These are phyloP conservation scores for Biscogniauxia marginata DNA, from an alignment of 2,329 filamentous ascomycete genomes.

Conservation along the genomic window DNA sequence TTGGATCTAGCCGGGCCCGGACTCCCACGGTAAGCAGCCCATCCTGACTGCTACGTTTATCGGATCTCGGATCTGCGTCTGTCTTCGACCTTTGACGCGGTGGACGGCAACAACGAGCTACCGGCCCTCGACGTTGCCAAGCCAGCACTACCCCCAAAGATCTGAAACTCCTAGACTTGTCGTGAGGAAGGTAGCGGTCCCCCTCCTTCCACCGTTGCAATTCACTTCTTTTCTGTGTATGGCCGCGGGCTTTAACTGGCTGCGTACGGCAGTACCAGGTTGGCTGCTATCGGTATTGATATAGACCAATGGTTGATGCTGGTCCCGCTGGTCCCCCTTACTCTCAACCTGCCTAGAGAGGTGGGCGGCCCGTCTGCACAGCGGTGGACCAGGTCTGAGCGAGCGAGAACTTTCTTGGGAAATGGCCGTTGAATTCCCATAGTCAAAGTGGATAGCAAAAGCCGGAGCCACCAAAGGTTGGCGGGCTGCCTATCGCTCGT, in stretches of 20 bases:
- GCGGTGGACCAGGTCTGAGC: background rate
- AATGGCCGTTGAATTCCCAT: background rate
- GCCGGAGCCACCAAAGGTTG: background rate
- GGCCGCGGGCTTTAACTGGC: too few species aligned
- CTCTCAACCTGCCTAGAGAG: background rate
- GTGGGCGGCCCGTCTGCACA: background rate
- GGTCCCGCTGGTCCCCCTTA: background rate
- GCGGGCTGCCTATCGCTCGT: background rate
- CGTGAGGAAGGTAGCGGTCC: too few species aligned
- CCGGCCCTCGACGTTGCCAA: background rate
- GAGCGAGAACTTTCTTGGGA: background rate
- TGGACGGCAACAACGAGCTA: background rate
- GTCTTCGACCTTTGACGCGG: background rate
- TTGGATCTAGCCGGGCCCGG: too few species aligned
- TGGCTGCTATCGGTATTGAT: background rate
- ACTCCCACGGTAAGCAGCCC: too few species aligned
- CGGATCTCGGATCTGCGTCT: background rate
- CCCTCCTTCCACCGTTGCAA: background rate
- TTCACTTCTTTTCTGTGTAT: background rate
- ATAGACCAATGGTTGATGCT: background rate
- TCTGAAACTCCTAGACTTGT: background rate
- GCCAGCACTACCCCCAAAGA: background rate
- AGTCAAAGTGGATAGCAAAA: background rate
- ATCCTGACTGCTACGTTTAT: background rate
- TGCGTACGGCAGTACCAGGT: background rate